These are phyloP conservation scores for Agrostemma githago DNA, from an alignment of 148 eudicot species.

Conservation along the genomic window DNA sequence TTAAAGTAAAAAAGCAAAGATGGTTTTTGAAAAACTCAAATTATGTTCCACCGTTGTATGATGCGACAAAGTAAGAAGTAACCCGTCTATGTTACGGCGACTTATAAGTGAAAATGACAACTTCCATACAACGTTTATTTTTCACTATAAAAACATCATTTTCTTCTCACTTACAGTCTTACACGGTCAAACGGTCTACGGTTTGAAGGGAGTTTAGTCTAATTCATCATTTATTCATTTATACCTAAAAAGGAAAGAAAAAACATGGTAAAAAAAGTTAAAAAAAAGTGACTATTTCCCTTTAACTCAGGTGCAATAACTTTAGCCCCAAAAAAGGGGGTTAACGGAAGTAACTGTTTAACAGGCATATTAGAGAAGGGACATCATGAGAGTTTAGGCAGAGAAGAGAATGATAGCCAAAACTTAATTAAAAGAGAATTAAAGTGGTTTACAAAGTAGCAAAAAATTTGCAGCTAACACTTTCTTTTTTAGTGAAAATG, in stretches of 20 bases:
- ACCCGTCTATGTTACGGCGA: too few relatives aligned
- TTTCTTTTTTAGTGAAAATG: slow-evolving; percentile 23
- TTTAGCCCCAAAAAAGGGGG: slow-evolving; percentile 8
- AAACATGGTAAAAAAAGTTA: neutral
- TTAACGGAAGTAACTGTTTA: slow-evolving; percentile 23
- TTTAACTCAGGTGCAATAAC: slow-evolving; percentile 10
- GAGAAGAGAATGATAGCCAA: slow-evolving; percentile 14
- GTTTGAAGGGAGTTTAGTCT: too few relatives aligned
- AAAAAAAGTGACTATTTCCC: slow-evolving; percentile 4
- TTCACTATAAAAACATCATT: too few relatives aligned
- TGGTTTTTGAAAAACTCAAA: too few relatives aligned
- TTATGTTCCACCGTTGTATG: too few relatives aligned
- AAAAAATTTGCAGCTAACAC: neutral
- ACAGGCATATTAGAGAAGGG: slow-evolving; percentile 12
- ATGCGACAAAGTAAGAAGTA: too few relatives aligned
- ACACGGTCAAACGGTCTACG: too few relatives aligned
- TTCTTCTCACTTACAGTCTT: too few relatives aligned
- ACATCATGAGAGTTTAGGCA: slow-evolving; percentile 15
- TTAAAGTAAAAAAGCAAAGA: too few relatives aligned
- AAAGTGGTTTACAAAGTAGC: slow-evolving; percentile 17
- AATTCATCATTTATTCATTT: neutral
- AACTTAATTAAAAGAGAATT: slow-evolving; percentile 16
- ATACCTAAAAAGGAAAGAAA: neutral
- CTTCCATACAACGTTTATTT: too few relatives aligned
- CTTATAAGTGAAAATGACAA: too few relatives aligned